Percentiles rank a stretch among this genome's conserved stretches.
Evolutionary conservation across 306 rosid species (phyloP).

Genomic region (Hippophae gyantsensis): DNA sequence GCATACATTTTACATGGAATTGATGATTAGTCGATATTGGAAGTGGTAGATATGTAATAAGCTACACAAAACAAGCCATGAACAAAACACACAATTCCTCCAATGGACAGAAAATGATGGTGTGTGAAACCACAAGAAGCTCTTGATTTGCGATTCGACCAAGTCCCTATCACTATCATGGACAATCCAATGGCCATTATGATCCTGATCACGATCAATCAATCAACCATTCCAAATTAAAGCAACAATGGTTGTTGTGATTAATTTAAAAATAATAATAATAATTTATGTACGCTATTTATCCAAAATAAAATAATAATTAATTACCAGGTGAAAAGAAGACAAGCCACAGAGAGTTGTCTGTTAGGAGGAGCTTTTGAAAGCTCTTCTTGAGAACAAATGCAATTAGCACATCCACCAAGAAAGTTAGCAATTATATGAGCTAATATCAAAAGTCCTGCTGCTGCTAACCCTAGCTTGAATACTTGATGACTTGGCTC

Average conservation of each 20-base stretch:
- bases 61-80: constrained; percentile 50
- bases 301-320: neutral
- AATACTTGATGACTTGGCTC: constrained; percentile 64
- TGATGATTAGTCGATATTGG: neutral
- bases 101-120: constrained; percentile 44
- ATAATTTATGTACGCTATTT: too few species aligned
- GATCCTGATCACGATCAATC: constrained; percentile 31
- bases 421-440: constrained; percentile 51
- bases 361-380: constrained; percentile 34
- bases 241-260: too few species aligned
- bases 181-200: constrained; percentile 37
- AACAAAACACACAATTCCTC: constrained; percentile 73
- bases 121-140: constrained; percentile 49
- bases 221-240: too few species aligned
- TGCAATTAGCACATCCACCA: constrained; percentile 54
- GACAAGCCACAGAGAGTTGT: constrained; percentile 39
- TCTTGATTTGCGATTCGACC: constrained; percentile 54
- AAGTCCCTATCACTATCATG: constrained; percentile 45
- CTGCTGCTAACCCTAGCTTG: constrained; percentile 67
- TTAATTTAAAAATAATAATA: too few species aligned
- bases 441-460: constrained; percentile 40
- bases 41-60: constrained; percentile 43
- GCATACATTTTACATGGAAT: too few species aligned
- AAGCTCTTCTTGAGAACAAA: constrained; percentile 34
- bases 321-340: constrained; percentile 56